Percentiles rank a stretch among this genome's conserved stretches.
Evolutionary conservation across 2,329 filamentous ascomycete species (phyloP).

Genomic region (Neonectria magnoliae): DNA sequence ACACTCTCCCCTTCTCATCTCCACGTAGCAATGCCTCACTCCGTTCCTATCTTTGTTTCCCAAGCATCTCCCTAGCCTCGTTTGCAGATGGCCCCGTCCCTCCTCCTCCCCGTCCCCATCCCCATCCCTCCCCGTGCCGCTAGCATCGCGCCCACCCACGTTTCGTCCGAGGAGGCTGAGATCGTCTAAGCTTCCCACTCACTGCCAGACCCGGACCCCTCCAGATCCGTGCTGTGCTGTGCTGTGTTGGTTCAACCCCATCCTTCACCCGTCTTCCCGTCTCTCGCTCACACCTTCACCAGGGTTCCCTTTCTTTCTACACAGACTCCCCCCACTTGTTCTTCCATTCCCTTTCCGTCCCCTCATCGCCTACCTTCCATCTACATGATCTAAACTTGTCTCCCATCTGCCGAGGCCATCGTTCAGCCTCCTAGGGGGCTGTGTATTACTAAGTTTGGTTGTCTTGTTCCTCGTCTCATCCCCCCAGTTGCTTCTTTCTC

Average conservation of each 20-base stretch:
- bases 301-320: constrained; percentile 39
- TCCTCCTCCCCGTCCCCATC: constrained; percentile 3
- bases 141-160: constrained; percentile 34
- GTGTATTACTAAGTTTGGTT: constrained; percentile 59
- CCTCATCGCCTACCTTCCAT: constrained; percentile 47
- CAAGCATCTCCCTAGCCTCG: constrained; percentile 24
- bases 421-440: constrained; percentile 55
- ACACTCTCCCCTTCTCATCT: constrained; percentile 19
- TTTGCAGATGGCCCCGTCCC: constrained; percentile 24
- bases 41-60: constrained; percentile 41
- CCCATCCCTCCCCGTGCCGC: constrained; percentile 20
- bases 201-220: constrained; percentile 25
- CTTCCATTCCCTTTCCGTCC: constrained; percentile 38
- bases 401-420: constrained; percentile 38
- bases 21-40: constrained; percentile 43
- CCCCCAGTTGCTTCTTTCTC: constrained; percentile 44
- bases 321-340: constrained; percentile 39
- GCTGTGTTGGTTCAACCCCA: constrained; percentile 1
- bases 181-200: constrained; percentile 31
- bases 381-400: constrained; percentile 46
- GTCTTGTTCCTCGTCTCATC: constrained; percentile 39
- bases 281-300: constrained; percentile 26
- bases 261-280: constrained; percentile 3
- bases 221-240: constrained; percentile 16
- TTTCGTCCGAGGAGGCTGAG: constrained; percentile 36